A percentile compares a stretch with the other conserved stretches of the same genome.
Evolutionary conservation across 805 yeast species (phyloP).

Genomic region (Candida bentonensis): DNA sequence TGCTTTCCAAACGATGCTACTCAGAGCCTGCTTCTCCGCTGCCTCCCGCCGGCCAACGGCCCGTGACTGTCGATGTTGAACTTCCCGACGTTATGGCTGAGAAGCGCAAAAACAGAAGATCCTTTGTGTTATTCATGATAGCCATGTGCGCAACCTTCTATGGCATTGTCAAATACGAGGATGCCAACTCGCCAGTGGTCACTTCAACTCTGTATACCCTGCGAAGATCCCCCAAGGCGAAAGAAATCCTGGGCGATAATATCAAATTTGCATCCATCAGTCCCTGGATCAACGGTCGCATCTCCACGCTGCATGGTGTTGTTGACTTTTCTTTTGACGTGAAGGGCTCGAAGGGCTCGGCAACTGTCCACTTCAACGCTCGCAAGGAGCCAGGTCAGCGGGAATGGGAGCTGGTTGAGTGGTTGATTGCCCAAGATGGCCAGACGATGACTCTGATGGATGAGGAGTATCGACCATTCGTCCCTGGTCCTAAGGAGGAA

Average conservation of each 20-base stretch:
- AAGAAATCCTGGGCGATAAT: conserved; percentile 54
- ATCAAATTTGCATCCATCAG: conserved; percentile 58
- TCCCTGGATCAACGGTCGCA: conserved; percentile 83
- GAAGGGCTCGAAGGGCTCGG: conserved; percentile 46
- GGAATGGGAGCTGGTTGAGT: conserved; percentile 44
- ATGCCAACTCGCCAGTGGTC: conserved; percentile 77
- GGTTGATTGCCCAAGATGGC: conserved; percentile 41
- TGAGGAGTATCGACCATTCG: conserved; percentile 28
- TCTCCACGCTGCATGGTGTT: conserved; percentile 71
- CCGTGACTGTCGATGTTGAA: conserved; percentile 59
- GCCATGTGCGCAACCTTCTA: conserved; percentile 41
- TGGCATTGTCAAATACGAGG: conserved; percentile 84
- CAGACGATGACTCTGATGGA: conserved; percentile 30
- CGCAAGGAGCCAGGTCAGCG: conserved; percentile 44
- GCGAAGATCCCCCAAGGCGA: conserved; percentile 57
- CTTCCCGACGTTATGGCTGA: conserved; percentile 46
- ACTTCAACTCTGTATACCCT: conserved; percentile 74
- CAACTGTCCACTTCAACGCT: conserved; percentile 53
- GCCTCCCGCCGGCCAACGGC: conserved; percentile 16
- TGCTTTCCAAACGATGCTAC: no score
- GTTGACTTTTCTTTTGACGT: conserved; percentile 63
- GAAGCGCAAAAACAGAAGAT: conserved; percentile 34
- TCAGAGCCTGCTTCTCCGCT: background rate
- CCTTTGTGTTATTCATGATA: conserved; percentile 40
- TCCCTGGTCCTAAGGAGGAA: conserved; percentile 19